Conservation (phyloP, 139 green algal species). For the Coelastrella sp. region DNA sequence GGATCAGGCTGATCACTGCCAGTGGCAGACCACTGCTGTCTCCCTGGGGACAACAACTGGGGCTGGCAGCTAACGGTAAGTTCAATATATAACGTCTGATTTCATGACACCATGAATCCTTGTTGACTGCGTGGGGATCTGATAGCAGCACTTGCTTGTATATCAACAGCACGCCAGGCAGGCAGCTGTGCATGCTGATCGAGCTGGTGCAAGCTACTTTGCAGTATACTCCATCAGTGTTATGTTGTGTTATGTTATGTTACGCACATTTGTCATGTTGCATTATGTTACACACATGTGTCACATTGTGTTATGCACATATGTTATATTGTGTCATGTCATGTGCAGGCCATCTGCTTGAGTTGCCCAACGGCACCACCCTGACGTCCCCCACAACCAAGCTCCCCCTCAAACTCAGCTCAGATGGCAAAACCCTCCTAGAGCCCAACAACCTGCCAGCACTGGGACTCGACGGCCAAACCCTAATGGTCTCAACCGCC, state of each 20-base stretch:
- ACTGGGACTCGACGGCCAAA: background rate
- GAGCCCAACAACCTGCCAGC: background rate
- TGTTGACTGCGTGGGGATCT: too few relatives aligned
- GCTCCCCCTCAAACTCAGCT: background rate
- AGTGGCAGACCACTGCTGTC: constrained; percentile 16
- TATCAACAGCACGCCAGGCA: too few relatives aligned
- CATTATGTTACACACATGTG: too few relatives aligned
- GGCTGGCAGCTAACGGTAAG: background rate
- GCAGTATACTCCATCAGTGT: too few relatives aligned
- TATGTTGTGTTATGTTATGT: too few relatives aligned
- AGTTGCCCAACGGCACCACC: background rate
- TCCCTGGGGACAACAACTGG: background rate
- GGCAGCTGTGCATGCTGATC: background rate
- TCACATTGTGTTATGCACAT: too few relatives aligned
- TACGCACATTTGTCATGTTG: too few relatives aligned
- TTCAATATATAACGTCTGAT: too few relatives aligned
- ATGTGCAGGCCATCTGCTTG: constrained; percentile 8
- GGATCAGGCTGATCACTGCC: constrained; percentile 4
- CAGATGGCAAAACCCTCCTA: constrained; percentile 22
- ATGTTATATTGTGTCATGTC: too few relatives aligned
- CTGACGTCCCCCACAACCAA: background rate
- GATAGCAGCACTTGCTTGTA: too few relatives aligned
- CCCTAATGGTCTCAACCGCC: background rate
- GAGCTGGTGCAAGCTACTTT: too few relatives aligned
- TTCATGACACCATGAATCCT: too few relatives aligned